Evolutionary conservation across 2,329 filamentous ascomycete genomes (phyloP), one percentile per base, ranked within the genome.

Genomic region (Calycina marina): DNA sequence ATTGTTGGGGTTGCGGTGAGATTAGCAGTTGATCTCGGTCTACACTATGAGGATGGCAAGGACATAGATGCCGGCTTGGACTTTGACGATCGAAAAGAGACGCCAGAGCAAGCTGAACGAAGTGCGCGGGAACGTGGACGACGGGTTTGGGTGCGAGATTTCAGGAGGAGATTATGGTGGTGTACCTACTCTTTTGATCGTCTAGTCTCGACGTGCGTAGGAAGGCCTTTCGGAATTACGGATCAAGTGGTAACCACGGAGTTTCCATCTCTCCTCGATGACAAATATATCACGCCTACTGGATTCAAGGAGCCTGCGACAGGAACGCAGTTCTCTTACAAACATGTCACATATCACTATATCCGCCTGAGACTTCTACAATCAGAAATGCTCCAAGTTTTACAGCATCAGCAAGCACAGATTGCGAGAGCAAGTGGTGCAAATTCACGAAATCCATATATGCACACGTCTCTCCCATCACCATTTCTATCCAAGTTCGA

Each of bases 161-260:
- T 93, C 40, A 74, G 85, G 31, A 69, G 88, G 35, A 71, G 88
- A 18, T 63, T 96, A 10, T 96, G 86, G 85, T 96, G 90, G 88
- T 93, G 85, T 58, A 86, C 86, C 2, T 96, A 96, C 56, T 88
- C 83, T 4, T 73, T 96, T 34, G 88, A 96, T 56, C 72, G 88
- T n/a, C 72, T 96, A 4, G 88, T 96, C 31, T 90, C 84, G 49
- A 86, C 84, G 14, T 94, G 86, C 46, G 88, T 96, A 15, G 88
- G 88, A 22, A 68, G 88, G 34, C 90, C 88, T 5, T 92, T 94
- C 49, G 86, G 88, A 17, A 84, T 96, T 41, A 86, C 80, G n/a
- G 90, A 96, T 58, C 82, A 93, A 52, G 83, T 93, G 41, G 83
- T 96, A 47, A 96, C 88, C 10, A 94, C 88, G 1, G 84, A 93